phyloP scores from a whole-genome alignment of 805 yeast species.

The Ogataea trehaloabstinens region DNA sequence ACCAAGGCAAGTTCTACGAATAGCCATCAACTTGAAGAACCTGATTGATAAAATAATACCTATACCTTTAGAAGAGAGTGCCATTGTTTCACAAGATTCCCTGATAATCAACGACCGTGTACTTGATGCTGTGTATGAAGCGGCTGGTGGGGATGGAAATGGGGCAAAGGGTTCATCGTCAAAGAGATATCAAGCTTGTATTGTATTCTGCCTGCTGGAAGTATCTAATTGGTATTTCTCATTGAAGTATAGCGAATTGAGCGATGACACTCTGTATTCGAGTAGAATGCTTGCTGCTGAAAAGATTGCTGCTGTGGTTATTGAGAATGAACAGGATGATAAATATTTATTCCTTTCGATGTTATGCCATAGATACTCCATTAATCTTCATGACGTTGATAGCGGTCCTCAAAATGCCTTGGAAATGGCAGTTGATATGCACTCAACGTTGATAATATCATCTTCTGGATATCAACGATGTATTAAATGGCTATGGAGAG shows the following conservation, averaged over 20 bases:
- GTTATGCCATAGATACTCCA: constrained; percentile 72
- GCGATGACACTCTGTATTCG: constrained; percentile 61
- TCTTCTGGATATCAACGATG: constrained; percentile 84
- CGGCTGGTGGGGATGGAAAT: constrained; percentile 78
- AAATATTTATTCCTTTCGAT: constrained; percentile 67
- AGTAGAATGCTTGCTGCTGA: constrained; percentile 71
- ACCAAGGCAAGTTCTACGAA: constrained; percentile 64
- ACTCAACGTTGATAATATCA: constrained; percentile 71
- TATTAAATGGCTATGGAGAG: constrained; percentile 88
- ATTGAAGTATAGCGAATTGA: constrained; percentile 56
- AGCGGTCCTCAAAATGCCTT: constrained; percentile 68
- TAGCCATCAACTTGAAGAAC: constrained; percentile 70
- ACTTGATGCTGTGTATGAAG: constrained; percentile 57
- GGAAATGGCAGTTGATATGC: constrained; percentile 85
- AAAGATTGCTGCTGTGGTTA: constrained; percentile 63
- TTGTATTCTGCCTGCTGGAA: constrained; percentile 68
- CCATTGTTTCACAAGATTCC: constrained; percentile 55
- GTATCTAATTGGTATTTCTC: constrained; percentile 79
- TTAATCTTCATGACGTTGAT: constrained; percentile 61
- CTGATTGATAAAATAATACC: constrained; percentile 74
- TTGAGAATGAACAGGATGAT: constrained; percentile 60
- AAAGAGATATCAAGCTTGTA: constrained; percentile 61
- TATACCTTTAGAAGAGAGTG: constrained; percentile 50
- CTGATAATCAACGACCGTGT: constrained; percentile 58
- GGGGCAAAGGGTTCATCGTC: constrained; percentile 53